Percentiles rank a stretch among this genome's conserved stretches.
phyloP scores from a whole-genome alignment of 83 land plant genomes.

The Diphasiastrum complanatum region DNA sequence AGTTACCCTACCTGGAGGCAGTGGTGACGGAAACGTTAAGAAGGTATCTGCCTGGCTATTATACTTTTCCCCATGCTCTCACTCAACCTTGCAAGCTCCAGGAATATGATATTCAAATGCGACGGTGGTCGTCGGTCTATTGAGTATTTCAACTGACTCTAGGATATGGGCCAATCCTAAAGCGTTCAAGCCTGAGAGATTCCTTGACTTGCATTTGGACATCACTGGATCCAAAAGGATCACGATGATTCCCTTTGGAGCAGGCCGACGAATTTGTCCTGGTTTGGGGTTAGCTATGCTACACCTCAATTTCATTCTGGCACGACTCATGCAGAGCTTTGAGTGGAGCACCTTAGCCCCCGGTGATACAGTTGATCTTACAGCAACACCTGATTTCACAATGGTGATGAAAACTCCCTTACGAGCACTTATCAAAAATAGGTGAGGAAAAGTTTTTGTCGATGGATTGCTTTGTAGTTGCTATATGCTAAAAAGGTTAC shows the following conservation, averaged over 20 bases:
- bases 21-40: conserved; percentile 37
- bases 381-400: conserved; percentile 32
- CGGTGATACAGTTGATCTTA: conserved; percentile 34
- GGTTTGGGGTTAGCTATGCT: conserved; percentile 36
- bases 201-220: conserved; percentile 27
- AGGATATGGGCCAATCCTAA: conserved; percentile 41
- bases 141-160: conserved; percentile 32
- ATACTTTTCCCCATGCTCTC: conserved; percentile 29
- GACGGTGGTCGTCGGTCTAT: conserved; percentile 25
- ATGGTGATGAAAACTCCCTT: conserved; percentile 36
- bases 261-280: conserved; percentile 49
- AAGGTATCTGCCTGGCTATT: conserved; percentile 41
- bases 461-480: no score
- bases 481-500: no score
- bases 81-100: conserved; percentile 23
- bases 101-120: conserved; percentile 25
- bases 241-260: conserved; percentile 52
- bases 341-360: conserved; percentile 29
- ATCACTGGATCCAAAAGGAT: conserved; percentile 38
- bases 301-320: conserved; percentile 44
- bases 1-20: conserved; percentile 40
- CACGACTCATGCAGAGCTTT: conserved; percentile 35
- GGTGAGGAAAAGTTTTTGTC: no score
- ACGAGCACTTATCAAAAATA: no score
- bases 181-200: conserved; percentile 49